Percentiles rank a stretch among this genome's conserved stretches.
Conservation (phyloP, 805 yeast genomes). For the Millerozyma acaciae region DNA sequence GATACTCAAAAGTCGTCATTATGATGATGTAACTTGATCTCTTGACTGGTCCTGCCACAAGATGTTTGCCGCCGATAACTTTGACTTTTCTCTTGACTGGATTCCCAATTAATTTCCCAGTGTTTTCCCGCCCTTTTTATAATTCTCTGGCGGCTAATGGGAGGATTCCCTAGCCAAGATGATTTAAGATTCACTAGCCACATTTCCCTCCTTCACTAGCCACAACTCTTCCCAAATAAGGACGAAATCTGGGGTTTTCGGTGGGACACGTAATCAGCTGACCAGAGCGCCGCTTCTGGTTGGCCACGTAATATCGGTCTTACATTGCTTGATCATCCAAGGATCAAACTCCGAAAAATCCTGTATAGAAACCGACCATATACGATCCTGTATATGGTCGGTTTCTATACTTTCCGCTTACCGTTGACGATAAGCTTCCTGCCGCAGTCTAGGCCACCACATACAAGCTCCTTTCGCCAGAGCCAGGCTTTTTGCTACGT, state of each 20-base stretch:
- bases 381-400: too few species aligned
- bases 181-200: neutral
- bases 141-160: neutral
- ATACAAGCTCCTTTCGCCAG: too few species aligned
- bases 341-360: conserved; percentile 1
- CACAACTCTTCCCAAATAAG: neutral
- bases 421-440: too few species aligned
- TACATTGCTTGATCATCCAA: conserved; percentile 1
- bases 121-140: neutral
- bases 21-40: too few species aligned
- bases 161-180: conserved; percentile 1
- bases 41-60: neutral
- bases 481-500: too few species aligned
- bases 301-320: neutral
- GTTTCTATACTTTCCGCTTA: too few species aligned
- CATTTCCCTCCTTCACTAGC: too few species aligned
- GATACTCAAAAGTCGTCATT: conserved; percentile 53
- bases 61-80: too few species aligned
- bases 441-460: too few species aligned
- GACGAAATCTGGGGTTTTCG: conserved; percentile 1
- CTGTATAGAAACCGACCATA: too few species aligned
- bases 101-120: neutral
- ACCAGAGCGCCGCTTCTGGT: neutral
- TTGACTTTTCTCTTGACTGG: too few species aligned
- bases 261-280: neutral